phyloP scores from a whole-genome alignment of 768 basidiomycete species.

The Boletus subparvulus region DNA sequence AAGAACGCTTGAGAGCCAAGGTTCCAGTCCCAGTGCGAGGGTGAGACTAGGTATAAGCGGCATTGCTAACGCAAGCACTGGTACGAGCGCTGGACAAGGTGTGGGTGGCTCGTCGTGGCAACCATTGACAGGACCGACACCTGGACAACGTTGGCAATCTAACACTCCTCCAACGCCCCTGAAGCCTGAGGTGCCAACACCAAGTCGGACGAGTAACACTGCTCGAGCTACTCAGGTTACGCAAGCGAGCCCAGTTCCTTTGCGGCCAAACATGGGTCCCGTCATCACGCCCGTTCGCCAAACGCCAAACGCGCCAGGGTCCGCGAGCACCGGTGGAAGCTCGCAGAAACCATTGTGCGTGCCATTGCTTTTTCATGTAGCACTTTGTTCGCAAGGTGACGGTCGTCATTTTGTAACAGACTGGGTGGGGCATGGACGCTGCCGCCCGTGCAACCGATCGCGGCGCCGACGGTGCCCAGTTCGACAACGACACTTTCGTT shows the following conservation, averaged over 20 bases:
- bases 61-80: not conserved
- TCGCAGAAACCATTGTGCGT: slow-evolving; percentile 54
- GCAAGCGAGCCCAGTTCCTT: slow-evolving; percentile 20
- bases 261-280: slow-evolving; percentile 51
- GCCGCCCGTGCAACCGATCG: slow-evolving; percentile 50
- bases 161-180: slow-evolving; percentile 7
- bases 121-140: not conserved
- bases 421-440: slow-evolving; percentile 61
- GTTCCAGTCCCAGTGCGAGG: not conserved
- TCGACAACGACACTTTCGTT: slow-evolving; percentile 54
- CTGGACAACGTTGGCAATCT: slow-evolving; percentile 6
- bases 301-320: slow-evolving; percentile 27
- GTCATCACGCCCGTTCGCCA: slow-evolving; percentile 62
- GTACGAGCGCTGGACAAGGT: not conserved
- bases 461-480: slow-evolving; percentile 27
- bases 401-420: slow-evolving; percentile 2
- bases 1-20: not conserved
- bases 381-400: not conserved
- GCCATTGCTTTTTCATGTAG: not conserved
- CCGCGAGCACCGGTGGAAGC: slow-evolving; percentile 15
- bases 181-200: not conserved
- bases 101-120: not conserved
- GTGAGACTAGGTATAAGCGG: not conserved
- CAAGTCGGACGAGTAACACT: not conserved
- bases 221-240: slow-evolving; percentile 21